Evolutionary conservation across 2,329 filamentous ascomycete genomes (phyloP).

Genomic region (Sordariomycetes sp.): DNA sequence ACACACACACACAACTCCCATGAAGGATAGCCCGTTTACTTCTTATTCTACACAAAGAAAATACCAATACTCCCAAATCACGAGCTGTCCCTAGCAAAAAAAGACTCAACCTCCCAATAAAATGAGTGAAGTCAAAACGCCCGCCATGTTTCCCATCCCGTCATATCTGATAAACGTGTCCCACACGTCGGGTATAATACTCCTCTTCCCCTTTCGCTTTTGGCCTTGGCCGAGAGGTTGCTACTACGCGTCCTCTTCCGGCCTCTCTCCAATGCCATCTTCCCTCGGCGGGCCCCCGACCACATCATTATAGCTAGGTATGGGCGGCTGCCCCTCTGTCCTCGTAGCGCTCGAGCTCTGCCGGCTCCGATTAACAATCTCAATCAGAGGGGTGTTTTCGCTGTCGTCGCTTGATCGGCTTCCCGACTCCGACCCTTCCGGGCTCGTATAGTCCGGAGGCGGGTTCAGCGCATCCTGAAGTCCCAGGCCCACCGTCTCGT

Average conservation of each 20-base stretch:
- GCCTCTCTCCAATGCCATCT: background rate
- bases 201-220: background rate
- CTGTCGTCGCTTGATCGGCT: constrained; percentile 48
- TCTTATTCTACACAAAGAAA: background rate
- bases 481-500: constrained; percentile 30
- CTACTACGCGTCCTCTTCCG: background rate
- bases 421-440: constrained; percentile 46
- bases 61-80: background rate
- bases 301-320: constrained; percentile 75
- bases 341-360: constrained; percentile 34
- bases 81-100: background rate
- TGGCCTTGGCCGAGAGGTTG: background rate
- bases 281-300: constrained; percentile 26
- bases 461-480: constrained; percentile 48
- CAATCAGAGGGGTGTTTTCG: constrained; percentile 42
- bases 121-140: background rate
- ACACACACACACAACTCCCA: too few species aligned
- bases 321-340: constrained; percentile 42
- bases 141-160: background rate
- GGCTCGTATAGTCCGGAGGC: constrained; percentile 63
- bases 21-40: too few species aligned
- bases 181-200: background rate
- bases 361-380: constrained; percentile 37
- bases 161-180: background rate
- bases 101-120: background rate